Evolutionary conservation across 108 stramenopile genomes (phyloP).

Genomic region (Conticribra guillardii): DNA sequence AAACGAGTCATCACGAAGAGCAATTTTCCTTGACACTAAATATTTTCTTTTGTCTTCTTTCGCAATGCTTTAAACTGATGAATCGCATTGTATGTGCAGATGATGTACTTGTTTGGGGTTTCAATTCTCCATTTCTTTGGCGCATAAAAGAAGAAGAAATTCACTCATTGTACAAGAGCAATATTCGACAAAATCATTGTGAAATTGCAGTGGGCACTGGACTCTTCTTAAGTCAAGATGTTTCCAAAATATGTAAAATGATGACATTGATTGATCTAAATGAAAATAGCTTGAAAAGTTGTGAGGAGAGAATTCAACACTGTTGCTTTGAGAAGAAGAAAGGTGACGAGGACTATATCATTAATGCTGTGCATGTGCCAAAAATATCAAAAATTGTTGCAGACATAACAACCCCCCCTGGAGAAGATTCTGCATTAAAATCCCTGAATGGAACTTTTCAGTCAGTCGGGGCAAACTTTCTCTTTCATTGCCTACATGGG

Average conservation of each 20-base stretch:
- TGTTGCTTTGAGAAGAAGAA: background rate
- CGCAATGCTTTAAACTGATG: background rate
- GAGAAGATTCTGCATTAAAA: conserved; percentile 2
- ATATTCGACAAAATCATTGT: conserved; percentile 20
- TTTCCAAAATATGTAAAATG: background rate
- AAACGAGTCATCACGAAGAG: background rate
- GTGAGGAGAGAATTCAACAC: conserved; percentile 20
- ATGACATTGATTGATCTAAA: conserved; percentile 42
- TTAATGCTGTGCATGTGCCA: no score
- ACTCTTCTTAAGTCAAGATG: conserved; percentile 20
- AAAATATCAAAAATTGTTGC: conserved; percentile 9
- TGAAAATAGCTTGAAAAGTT: conserved; percentile 29
- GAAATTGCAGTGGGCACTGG: conserved; percentile 47
- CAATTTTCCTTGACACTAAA: background rate
- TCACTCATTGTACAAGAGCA: conserved; percentile 14
- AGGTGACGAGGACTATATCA: background rate
- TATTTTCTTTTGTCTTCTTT: background rate
- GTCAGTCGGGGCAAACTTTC: conserved; percentile 39
- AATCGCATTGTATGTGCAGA: conserved; percentile 7
- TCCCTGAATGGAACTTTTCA: conserved; percentile 19
- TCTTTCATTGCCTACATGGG: conserved; percentile 44
- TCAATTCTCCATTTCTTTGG: conserved; percentile 48
- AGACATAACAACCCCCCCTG: conserved; percentile 7
- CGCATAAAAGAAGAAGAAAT: conserved; percentile 31
- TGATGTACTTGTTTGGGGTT: conserved; percentile 44